These are phyloP conservation scores for Pseudovirgaria hyperparasitica DNA, from an alignment of 2,329 filamentous ascomycete genomes.

Conservation along the genomic window DNA sequence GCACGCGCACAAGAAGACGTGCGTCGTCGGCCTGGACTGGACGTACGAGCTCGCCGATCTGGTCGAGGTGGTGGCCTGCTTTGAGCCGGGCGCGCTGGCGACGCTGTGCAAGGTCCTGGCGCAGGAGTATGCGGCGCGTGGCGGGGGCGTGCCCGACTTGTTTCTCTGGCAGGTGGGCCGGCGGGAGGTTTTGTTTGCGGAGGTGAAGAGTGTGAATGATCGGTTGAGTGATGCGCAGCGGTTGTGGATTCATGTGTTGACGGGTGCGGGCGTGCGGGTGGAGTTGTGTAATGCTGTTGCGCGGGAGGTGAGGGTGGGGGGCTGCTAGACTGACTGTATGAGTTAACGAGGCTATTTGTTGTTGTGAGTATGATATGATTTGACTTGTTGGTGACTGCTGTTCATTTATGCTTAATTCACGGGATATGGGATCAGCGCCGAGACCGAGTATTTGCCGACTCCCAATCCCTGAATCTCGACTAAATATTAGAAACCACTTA, in stretches of 20 bases:
- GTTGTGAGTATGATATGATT: too few relatives aligned
- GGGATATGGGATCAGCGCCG: too few relatives aligned
- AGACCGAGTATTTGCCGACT: too few relatives aligned
- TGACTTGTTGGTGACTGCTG: too few relatives aligned
- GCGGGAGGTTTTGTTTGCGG: constrained; percentile 58
- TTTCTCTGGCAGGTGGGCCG: constrained; percentile 63
- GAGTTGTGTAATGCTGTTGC: constrained; percentile 62
- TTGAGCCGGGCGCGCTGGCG: constrained; percentile 67
- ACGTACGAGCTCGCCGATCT: constrained; percentile 69
- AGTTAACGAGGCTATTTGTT: too few relatives aligned
- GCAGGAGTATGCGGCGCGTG: constrained; percentile 81
- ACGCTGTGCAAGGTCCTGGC: constrained; percentile 86
- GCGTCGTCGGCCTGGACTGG: constrained; percentile 88
- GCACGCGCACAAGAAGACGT: constrained; percentile 60
- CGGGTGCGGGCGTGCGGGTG: constrained; percentile 70
- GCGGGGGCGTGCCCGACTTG: constrained; percentile 82
- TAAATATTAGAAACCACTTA: too few relatives aligned
- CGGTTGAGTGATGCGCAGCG: constrained; percentile 89
- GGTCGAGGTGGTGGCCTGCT: constrained; percentile 64
- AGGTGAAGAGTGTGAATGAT: constrained; percentile 58
- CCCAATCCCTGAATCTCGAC: too few relatives aligned
- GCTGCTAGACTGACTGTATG: neutral
- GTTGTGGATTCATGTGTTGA: constrained; percentile 91
- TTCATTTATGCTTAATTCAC: too few relatives aligned
- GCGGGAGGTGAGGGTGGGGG: constrained; percentile 32